These are phyloP conservation scores for Jackrogersella minutella DNA, from an alignment of 495 filamentous ascomycete species.

Conservation along the genomic window DNA sequence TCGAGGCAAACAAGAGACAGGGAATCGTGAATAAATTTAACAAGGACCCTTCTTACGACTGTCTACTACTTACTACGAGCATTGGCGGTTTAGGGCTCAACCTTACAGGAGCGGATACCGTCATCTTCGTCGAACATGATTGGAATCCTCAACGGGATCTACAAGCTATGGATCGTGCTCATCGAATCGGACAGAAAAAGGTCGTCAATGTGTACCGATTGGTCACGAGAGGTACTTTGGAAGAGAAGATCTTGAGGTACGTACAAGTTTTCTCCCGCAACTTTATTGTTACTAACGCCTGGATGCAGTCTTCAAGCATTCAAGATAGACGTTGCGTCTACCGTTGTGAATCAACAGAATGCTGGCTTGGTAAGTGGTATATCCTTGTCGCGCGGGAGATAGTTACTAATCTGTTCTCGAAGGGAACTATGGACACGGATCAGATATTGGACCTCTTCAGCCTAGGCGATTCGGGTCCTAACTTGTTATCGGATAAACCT, in stretches of 20 bases:
- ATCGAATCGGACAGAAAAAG: conserved; percentile 99
- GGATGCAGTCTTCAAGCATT: conserved; percentile 86
- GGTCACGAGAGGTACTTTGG: conserved; percentile 91
- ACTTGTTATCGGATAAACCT: conserved; percentile 65
- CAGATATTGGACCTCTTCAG: conserved; percentile 98
- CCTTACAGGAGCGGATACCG: conserved; percentile 95
- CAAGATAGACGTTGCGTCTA: conserved; percentile 98
- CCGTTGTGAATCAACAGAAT: conserved; percentile 99
- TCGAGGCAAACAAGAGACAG: conserved; percentile 89
- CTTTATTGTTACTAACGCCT: conserved; percentile 14
- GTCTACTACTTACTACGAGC: conserved; percentile 88
- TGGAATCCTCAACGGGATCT: conserved; percentile 99
- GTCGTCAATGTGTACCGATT: conserved; percentile 99
- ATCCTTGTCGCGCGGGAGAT: not conserved
- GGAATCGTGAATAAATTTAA: conserved; percentile 99
- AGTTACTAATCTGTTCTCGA: conserved; percentile 22
- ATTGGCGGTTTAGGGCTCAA: conserved; percentile 96
- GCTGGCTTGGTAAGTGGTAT: conserved; percentile 74
- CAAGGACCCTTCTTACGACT: conserved; percentile 93
- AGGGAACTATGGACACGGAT: conserved; percentile 89
- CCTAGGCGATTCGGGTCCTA: conserved; percentile 78
- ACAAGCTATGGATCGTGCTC: conserved; percentile 98
- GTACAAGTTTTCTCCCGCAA: conserved; percentile 45
- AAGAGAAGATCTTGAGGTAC: conserved; percentile 89
- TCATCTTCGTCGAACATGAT: conserved; percentile 99